Evolutionary conservation across 495 filamentous ascomycete species (phyloP).

Genomic region (Daldinia decipiens): DNA sequence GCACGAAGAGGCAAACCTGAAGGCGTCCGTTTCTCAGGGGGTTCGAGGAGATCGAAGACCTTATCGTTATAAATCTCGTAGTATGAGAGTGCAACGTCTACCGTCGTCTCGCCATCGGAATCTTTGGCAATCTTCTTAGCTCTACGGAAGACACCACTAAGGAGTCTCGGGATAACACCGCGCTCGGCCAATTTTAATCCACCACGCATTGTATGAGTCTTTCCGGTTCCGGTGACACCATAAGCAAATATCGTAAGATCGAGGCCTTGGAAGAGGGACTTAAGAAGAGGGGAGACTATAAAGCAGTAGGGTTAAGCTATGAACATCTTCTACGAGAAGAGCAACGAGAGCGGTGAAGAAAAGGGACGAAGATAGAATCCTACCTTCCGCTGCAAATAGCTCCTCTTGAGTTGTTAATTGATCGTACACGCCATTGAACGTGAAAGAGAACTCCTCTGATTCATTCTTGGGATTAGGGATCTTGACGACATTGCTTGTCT

Average conservation of each 20-base stretch:
- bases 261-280: constrained; percentile 91
- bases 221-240: constrained; percentile 93
- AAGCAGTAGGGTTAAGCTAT: neutral
- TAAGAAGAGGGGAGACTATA: constrained; percentile 70
- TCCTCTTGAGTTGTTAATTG: constrained; percentile 80
- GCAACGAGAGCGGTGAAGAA: constrained; percentile 8
- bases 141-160: constrained; percentile 86
- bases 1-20: constrained; percentile 84
- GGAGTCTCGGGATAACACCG: constrained; percentile 88
- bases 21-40: constrained; percentile 87
- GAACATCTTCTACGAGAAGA: constrained; percentile 16
- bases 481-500: constrained; percentile 72
- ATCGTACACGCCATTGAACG: constrained; percentile 94
- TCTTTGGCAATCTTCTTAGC: constrained; percentile 91
- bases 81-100: constrained; percentile 86
- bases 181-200: constrained; percentile 88
- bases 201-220: constrained; percentile 98
- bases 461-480: constrained; percentile 97
- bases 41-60: constrained; percentile 91
- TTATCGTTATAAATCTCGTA: constrained; percentile 99
- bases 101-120: constrained; percentile 74
- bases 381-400: constrained; percentile 89
- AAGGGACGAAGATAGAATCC: constrained; percentile 32
- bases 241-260: constrained; percentile 97
- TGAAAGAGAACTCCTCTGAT: constrained; percentile 88